These are phyloP conservation scores for Backusella luteola DNA, from an alignment of 192 early-diverging fungal species.

Conservation along the genomic window DNA sequence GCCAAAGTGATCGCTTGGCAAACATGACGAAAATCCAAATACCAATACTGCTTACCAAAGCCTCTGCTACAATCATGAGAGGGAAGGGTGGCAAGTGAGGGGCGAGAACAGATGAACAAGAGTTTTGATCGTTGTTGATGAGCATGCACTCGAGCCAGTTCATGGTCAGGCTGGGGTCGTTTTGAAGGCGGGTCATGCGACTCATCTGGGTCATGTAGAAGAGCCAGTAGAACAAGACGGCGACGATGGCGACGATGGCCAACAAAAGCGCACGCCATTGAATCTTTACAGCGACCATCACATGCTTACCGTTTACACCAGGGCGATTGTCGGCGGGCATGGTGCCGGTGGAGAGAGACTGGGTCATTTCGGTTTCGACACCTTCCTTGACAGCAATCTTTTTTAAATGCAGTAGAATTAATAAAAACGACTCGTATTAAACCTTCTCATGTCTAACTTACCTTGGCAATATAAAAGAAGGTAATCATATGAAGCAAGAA, in stretches of 20 bases:
- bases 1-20: constrained; percentile 40
- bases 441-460: neutral
- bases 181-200: constrained; percentile 21
- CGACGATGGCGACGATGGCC: constrained; percentile 32
- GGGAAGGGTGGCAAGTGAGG: constrained; percentile 43
- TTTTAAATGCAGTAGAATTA: neutral
- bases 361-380: constrained; percentile 30
- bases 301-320: constrained; percentile 34
- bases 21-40: constrained; percentile 44
- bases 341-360: constrained; percentile 13
- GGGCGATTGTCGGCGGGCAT: neutral
- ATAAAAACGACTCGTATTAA: neutral
- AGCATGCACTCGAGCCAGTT: constrained; percentile 42
- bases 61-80: constrained; percentile 47
- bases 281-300: constrained; percentile 49
- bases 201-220: constrained; percentile 49
- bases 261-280: constrained; percentile 56
- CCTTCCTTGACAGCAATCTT: constrained; percentile 31
- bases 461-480: constrained; percentile 49
- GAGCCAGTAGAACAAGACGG: constrained; percentile 54
- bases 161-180: constrained; percentile 8
- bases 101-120: constrained; percentile 32
- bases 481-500: constrained; percentile 51
- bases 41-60: constrained; percentile 42
- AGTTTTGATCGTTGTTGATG: constrained; percentile 29